Percentiles rank a stretch among this genome's conserved stretches.
These are phyloP conservation scores for Volutella citrinella DNA, from an alignment of 2,329 filamentous ascomycete genomes.

Conservation along the genomic window DNA sequence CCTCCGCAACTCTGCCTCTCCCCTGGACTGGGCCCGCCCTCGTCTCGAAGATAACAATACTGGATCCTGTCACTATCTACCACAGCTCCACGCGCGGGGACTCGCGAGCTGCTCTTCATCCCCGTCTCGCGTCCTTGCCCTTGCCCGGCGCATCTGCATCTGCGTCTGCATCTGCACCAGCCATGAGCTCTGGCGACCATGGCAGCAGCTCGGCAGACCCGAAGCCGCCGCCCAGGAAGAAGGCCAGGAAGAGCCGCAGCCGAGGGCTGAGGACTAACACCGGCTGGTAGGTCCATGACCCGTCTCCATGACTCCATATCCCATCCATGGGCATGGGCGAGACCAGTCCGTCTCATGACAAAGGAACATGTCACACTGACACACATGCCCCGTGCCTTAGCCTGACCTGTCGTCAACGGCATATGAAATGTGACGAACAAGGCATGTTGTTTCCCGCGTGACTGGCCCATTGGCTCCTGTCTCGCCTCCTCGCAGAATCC, in stretches of 20 bases:
- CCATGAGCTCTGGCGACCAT: neutral
- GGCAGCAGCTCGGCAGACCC: slow-evolving; percentile 1
- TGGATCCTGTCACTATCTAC: too few relatives aligned
- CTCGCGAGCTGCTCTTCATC: too few relatives aligned
- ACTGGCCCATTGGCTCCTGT: too few relatives aligned
- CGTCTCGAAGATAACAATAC: too few relatives aligned
- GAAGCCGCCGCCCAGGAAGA: slow-evolving; percentile 5
- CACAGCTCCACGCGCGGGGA: too few relatives aligned
- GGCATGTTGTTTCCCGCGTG: slow-evolving; percentile 1
- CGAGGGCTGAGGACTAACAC: slow-evolving; percentile 9
- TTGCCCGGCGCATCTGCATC: too few relatives aligned
- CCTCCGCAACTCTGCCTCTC: too few relatives aligned
- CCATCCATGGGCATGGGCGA: slow-evolving; percentile 1
- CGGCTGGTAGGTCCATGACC: slow-evolving; percentile 4
- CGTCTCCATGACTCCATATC: neutral
- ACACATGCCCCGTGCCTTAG: neutral
- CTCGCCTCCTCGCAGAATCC: too few relatives aligned
- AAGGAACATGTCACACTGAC: slow-evolving; percentile 1
- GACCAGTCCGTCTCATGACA: neutral
- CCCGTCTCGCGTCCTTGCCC: slow-evolving; percentile 7
- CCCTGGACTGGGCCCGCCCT: too few relatives aligned
- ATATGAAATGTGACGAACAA: slow-evolving; percentile 10
- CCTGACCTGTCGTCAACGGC: slow-evolving; percentile 8
- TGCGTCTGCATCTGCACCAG: too few relatives aligned
- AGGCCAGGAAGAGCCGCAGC: slow-evolving; percentile 8